Percentiles rank a stretch among this genome's conserved stretches.
Conservation (phyloP, 495 filamentous ascomycete species). For the Penicillium turbatum region DNA sequence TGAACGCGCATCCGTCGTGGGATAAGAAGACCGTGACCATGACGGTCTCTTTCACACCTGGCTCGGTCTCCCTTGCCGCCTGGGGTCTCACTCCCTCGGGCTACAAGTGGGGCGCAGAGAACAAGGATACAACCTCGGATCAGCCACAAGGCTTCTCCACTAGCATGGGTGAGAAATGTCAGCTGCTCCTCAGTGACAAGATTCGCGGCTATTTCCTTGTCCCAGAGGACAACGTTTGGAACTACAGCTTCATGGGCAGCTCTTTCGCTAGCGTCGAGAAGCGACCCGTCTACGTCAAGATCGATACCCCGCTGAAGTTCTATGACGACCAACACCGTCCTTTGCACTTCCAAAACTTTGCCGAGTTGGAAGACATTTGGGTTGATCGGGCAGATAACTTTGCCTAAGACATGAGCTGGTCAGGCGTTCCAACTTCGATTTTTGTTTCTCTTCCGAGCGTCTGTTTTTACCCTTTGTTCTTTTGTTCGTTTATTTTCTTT, state of each 20-base stretch:
- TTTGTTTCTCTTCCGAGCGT: constrained; percentile 14
- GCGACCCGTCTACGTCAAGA: constrained; percentile 82
- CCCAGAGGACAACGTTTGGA: constrained; percentile 88
- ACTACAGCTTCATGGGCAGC: constrained; percentile 96
- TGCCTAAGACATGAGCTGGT: constrained; percentile 47
- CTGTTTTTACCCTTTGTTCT: constrained; percentile 6
- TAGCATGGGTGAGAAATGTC: constrained; percentile 90
- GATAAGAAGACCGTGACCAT: constrained; percentile 95
- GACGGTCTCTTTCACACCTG: constrained; percentile 97
- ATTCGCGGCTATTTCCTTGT: constrained; percentile 94
- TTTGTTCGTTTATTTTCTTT: constrained; percentile 1
- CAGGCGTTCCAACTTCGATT: constrained; percentile 20
- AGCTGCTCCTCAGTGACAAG: constrained; percentile 84
- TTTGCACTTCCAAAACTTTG: constrained; percentile 91
- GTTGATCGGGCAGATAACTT: constrained; percentile 85
- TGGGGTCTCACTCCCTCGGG: constrained; percentile 88
- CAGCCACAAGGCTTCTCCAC: constrained; percentile 92
- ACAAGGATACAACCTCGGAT: constrained; percentile 86
- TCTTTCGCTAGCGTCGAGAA: constrained; percentile 84
- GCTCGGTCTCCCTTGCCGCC: constrained; percentile 89
- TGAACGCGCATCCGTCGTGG: constrained; percentile 78
- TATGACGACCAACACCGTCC: constrained; percentile 92
- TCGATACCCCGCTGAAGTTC: constrained; percentile 85
- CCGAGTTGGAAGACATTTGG: constrained; percentile 85
- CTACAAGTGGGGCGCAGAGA: constrained; percentile 96